Evolutionary conservation across 306 rosid genomes (phyloP), one percentile per base, ranked within the genome.

Genomic region (Pterocarpus santalinus): DNA sequence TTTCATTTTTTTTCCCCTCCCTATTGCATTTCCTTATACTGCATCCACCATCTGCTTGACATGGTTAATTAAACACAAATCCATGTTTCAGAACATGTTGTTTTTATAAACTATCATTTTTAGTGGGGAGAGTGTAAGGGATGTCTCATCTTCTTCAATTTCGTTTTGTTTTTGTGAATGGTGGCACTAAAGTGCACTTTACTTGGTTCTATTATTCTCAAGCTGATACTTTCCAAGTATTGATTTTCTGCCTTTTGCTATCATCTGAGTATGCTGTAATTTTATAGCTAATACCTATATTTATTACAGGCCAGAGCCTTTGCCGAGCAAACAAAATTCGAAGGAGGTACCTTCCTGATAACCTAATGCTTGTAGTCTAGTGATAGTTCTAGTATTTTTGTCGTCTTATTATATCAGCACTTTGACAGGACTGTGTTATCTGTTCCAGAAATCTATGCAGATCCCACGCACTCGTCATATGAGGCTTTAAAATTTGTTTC

Each of bases 401-500:
- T 17, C 77, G 56, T 79, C 78, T 13, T 6, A 43, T 79, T 68
- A 51, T 51, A 51, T 39, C 84, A 76, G 49, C 69, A 53, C 57
- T n/a, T 34, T 86, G 65, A 86, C 64, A 33, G 13, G 65, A 57
- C n/a, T 82, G 43, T 85, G 66, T 61, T 73, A 13, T 67, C 71
- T 76, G 63, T 88, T 91, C 46, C 85, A 95, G 97, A 95, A 88
- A 93, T 93, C 57, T 92, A 95, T 83, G 97, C 97, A 10, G 95
- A 95, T 79, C 95, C 94, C 32, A 73, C 70, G 57, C 97, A 92
- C 83, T 86, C 95, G 0, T 95, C 97, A 8, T 95, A 92, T 32
- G 92, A 91, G 80, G 99, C 94, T 61, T 74, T 93, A 22, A 76
- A 84, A 51, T 95, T 95, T 88, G 97, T 87, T 80, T 93, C 92